Evolutionary conservation across 495 filamentous ascomycete species (phyloP).

Genomic region (Oleoguttula mirabilis): DNA sequence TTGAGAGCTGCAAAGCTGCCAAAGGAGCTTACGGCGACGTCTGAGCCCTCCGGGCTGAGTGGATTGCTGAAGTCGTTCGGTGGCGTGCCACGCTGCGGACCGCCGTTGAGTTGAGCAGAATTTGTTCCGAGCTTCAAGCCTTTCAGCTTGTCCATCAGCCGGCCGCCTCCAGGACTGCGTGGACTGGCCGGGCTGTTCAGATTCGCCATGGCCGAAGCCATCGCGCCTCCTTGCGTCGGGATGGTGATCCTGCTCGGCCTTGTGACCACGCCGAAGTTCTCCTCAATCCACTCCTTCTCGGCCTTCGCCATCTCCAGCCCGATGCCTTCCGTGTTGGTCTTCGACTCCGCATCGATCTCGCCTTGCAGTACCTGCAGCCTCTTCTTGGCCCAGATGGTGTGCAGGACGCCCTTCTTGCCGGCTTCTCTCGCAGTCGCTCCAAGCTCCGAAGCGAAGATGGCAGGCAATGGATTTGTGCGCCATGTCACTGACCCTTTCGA

Average conservation of each 20-base stretch:
- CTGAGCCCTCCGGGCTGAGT: constrained; percentile 49
- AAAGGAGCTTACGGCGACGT: constrained; percentile 56
- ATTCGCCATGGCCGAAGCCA: constrained; percentile 19
- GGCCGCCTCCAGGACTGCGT: constrained; percentile 46
- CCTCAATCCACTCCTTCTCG: constrained; percentile 70
- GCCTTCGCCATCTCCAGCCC: constrained; percentile 68
- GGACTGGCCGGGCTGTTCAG: constrained; percentile 33
- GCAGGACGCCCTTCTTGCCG: constrained; percentile 66
- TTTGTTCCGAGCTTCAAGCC: constrained; percentile 65
- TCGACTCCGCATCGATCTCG: constrained; percentile 33
- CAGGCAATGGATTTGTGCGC: constrained; percentile 61
- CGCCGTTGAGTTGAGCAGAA: constrained; percentile 2
- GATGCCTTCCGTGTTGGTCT: constrained; percentile 59
- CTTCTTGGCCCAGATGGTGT: constrained; percentile 74
- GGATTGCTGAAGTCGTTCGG: constrained; percentile 27
- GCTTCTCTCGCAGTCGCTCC: constrained; percentile 50
- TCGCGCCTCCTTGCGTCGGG: constrained; percentile 23
- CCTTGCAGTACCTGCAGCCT: constrained; percentile 45
- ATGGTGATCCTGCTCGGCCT: constrained; percentile 18
- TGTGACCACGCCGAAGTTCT: constrained; percentile 54
- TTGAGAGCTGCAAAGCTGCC: constrained; percentile 38
- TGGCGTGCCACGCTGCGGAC: not conserved
- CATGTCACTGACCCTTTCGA: constrained; percentile 26
- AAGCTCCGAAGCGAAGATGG: constrained; percentile 65
- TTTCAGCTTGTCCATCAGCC: constrained; percentile 61